Evolutionary conservation across 1,284 basidiomycete genomes (phyloP).

Genomic region (Ceratobasidium sp.): DNA sequence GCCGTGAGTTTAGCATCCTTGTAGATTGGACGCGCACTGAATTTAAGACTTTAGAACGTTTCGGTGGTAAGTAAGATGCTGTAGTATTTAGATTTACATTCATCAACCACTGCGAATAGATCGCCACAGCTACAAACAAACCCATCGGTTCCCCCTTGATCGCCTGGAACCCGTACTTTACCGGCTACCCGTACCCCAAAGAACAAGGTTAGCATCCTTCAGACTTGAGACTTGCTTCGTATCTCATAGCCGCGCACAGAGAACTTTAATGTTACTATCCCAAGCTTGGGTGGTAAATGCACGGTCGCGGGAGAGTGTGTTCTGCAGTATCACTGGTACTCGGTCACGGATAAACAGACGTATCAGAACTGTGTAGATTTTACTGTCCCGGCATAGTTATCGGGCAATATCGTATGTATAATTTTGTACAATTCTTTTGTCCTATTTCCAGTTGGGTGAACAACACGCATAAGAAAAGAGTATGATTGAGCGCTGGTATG

Average conservation of each 20-base stretch:
- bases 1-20: constrained; percentile 17
- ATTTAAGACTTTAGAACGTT: constrained; percentile 16
- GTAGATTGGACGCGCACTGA: background rate
- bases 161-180: constrained; percentile 43
- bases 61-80: constrained; percentile 23
- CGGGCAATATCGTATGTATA: too few relatives aligned
- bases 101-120: background rate
- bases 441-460: too few relatives aligned
- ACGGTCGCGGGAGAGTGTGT: constrained; percentile 39
- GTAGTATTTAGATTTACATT: background rate
- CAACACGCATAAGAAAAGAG: too few relatives aligned
- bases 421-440: too few relatives aligned
- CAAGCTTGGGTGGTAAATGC: constrained; percentile 29
- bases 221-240: background rate
- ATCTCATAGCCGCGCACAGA: constrained; percentile 1
- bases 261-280: constrained; percentile 44
- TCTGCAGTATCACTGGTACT: constrained; percentile 42
- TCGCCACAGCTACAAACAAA: constrained; percentile 34
- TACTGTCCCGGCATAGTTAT: constrained; percentile 10
- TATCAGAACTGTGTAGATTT: constrained; percentile 44
- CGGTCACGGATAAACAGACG: constrained; percentile 35
- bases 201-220: constrained; percentile 16
- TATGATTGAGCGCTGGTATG: too few relatives aligned
- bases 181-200: constrained; percentile 42
- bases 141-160: constrained; percentile 28